These are phyloP conservation scores for Triticum urartu DNA, from an alignment of 176 grass and related monocot genomes.

Conservation along the genomic window DNA sequence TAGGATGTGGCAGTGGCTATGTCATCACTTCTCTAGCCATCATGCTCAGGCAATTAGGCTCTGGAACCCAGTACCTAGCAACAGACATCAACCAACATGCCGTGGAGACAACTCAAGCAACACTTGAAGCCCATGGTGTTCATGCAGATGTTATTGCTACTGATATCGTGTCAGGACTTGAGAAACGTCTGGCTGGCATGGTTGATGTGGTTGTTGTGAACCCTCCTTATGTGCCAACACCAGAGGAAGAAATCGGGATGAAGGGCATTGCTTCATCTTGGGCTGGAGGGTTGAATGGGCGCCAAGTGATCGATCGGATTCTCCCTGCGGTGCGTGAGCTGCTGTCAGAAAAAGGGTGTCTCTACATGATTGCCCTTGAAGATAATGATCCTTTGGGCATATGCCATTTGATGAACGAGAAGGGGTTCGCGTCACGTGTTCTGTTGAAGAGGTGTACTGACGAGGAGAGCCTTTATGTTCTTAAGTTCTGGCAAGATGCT, in stretches of 20 bases:
- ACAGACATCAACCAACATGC: slow-evolving; percentile 90
- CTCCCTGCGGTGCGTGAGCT: slow-evolving; percentile 67
- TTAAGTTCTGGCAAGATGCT: slow-evolving; percentile 81
- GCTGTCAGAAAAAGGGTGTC: slow-evolving; percentile 72
- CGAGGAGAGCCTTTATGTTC: slow-evolving; percentile 88
- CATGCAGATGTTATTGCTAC: slow-evolving; percentile 74
- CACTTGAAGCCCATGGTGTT: slow-evolving; percentile 73
- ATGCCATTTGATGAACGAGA: slow-evolving; percentile 75
- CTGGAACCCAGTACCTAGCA: slow-evolving; percentile 72
- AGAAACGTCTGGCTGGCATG: slow-evolving; percentile 61
- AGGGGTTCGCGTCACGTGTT: slow-evolving; percentile 76
- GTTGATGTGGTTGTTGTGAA: slow-evolving; percentile 90
- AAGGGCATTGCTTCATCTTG: slow-evolving; percentile 86
- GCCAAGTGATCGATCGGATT: slow-evolving; percentile 85
- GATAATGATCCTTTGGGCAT: slow-evolving; percentile 85
- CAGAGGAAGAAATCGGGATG: slow-evolving; percentile 76
- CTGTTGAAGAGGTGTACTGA: slow-evolving; percentile 91
- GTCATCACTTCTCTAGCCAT: slow-evolving; percentile 89
- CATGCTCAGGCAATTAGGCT: slow-evolving; percentile 68
- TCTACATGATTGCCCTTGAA: slow-evolving; percentile 84
- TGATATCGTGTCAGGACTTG: slow-evolving; percentile 77
- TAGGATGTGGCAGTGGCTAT: slow-evolving; percentile 88
- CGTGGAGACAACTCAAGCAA: slow-evolving; percentile 63
- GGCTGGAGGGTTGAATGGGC: slow-evolving; percentile 83
- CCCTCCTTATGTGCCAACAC: slow-evolving; percentile 93